These are phyloP conservation scores for Glebionis coronaria DNA, from an alignment of 129 eudicot genomes.

Conservation along the genomic window DNA sequence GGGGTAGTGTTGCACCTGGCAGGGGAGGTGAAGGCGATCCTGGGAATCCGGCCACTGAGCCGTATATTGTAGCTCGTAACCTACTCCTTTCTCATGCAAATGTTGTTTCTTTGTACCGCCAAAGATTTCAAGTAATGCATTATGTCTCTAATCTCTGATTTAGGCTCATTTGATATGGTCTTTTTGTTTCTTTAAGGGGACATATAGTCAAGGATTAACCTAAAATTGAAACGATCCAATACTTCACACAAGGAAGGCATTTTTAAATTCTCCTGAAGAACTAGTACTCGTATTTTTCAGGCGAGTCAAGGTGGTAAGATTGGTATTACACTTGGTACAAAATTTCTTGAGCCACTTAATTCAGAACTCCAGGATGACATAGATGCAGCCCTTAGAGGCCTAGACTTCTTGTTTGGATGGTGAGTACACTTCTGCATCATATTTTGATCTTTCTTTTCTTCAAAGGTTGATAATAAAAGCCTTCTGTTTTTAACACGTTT, in stretches of 20 bases:
- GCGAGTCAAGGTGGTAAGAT: conserved; percentile 28
- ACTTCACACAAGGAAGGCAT: background rate
- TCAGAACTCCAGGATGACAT: conserved; percentile 17
- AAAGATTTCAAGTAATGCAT: conserved; percentile 22
- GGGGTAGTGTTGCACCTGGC: conserved; percentile 26
- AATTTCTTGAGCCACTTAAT: conserved; percentile 24
- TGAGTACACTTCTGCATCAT: conserved; percentile 1
- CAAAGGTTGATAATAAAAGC: too few species aligned
- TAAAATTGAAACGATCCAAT: background rate
- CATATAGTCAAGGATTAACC: background rate
- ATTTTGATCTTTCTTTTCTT: background rate
- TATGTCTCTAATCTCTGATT: background rate
- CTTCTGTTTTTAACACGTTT: too few species aligned
- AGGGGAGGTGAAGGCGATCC: conserved; percentile 19
- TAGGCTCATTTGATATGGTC: background rate
- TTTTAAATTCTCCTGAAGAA: background rate
- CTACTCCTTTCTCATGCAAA: conserved; percentile 30
- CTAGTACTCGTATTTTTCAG: conserved; percentile 5
- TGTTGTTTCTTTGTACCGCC: conserved; percentile 16
- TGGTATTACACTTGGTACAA: conserved; percentile 22
- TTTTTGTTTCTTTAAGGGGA: background rate
- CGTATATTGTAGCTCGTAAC: conserved; percentile 25
- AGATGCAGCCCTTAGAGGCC: conserved; percentile 30
- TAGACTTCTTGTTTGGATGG: conserved; percentile 42
- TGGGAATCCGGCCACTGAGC: conserved; percentile 29